Evolutionary conservation across 139 green algal species (phyloP).

Genomic region (Chlamydomonas schloesseri): DNA sequence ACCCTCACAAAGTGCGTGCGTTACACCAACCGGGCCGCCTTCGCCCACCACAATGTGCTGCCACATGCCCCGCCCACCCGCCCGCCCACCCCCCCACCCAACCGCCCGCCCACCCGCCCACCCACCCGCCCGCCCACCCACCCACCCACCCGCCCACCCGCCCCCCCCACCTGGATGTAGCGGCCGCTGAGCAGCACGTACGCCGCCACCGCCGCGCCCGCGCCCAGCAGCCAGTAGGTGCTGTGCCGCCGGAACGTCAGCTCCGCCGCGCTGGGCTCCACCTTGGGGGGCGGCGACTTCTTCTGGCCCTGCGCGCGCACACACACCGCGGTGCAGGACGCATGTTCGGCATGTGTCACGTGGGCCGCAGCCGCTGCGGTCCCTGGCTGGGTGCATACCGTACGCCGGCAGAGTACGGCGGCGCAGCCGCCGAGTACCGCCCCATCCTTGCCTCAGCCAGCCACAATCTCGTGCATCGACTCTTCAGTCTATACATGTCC

Average conservation of each 20-base stretch:
- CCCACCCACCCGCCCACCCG: neutral
- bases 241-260: constrained; percentile 56
- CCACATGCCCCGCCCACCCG: too few relatives aligned
- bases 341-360: too few relatives aligned
- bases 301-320: constrained; percentile 48
- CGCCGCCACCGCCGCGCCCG: constrained; percentile 44
- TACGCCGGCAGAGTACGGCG: neutral
- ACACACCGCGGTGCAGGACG: neutral
- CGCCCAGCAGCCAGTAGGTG: constrained; percentile 64
- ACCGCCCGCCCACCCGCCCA: neutral
- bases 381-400: too few relatives aligned
- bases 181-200: constrained; percentile 71
- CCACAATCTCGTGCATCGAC: too few relatives aligned
- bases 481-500: too few relatives aligned
- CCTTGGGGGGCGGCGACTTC: constrained; percentile 37
- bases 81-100: too few relatives aligned
- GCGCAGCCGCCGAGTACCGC: too few relatives aligned
- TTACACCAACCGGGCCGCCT: too few relatives aligned
- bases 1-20: too few relatives aligned
- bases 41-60: too few relatives aligned
- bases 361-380: too few relatives aligned
- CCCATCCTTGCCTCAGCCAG: too few relatives aligned
- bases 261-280: constrained; percentile 58
- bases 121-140: neutral
- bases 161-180: constrained; percentile 54